Base-by-base conservation (phyloP, 192 early-diverging fungal species). In the Podochytrium sp. region DNA sequence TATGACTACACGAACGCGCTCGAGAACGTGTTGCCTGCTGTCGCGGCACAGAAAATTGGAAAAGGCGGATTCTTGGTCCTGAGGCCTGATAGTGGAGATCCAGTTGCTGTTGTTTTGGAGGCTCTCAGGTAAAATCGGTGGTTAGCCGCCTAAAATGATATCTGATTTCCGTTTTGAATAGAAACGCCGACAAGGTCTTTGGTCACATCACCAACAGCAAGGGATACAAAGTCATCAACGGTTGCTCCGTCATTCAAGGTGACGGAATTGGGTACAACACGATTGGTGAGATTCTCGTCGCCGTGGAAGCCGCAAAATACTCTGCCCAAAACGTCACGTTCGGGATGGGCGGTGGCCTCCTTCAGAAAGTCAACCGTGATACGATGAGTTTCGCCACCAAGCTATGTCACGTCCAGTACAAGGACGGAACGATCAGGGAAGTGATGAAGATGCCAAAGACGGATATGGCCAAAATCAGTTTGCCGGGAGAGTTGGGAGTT, bases 391-490 rank as follows among this genome's bases (percentile, higher is more conserved):
- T 93, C 80, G 94, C 94, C 0, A 88, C 92, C n/a, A 96, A 96
- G 81, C 79, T 96, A 32, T 86, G 75, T 66, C 80, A 87, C 29
- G 83, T 96, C 41, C 84, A 81, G 0, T 90, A 94, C 68, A 69
- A 37, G 10, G 90, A 92, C 76, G 94, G 92, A 16, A 74, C 66
- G 16, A 67, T 38, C 32, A 89, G 88, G 38, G 89, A 94, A 68
- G 88, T 94, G 4, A 96, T 96, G 94, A 96, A 96, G 77, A 89
- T 86, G 49, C 94, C 94, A 27, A 91, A 91, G 67, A 84, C 85
- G 1, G 94, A 90, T 23, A 62, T 84, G 0, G 79, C 74, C 29
- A 96, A 96, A 74, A 82, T 86, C 43, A 92, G 90, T 76, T 76
- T 96, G 40, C 94, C 94, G 1, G 94, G 94, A 12, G 76, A 81